These are phyloP conservation scores for Paramecium tetraurelia DNA, from an alignment of 73 alveolate species.

Conservation along the genomic window DNA sequence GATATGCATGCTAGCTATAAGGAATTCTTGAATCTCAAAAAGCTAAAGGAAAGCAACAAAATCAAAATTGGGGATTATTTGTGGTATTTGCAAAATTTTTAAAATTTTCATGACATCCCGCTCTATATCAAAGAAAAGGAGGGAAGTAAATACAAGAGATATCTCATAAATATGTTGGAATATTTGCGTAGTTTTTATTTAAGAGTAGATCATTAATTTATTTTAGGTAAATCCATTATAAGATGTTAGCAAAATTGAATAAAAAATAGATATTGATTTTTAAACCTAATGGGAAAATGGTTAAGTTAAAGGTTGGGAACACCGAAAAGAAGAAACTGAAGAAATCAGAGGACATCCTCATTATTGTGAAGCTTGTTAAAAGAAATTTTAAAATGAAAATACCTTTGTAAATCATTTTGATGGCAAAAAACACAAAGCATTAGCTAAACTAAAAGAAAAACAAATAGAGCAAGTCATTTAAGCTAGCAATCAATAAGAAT, in stretches of 20 bases:
- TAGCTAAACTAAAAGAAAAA: conserved; percentile 20
- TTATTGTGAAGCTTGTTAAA: conserved; percentile 8
- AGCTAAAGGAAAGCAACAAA: conserved; percentile 56
- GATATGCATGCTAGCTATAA: conserved; percentile 70
- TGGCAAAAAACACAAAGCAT: conserved; percentile 5
- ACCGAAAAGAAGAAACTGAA: not conserved
- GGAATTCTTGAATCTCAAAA: conserved; percentile 66
- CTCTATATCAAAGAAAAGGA: conserved; percentile 64
- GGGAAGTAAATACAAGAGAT: conserved; percentile 62
- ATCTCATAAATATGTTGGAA: conserved; percentile 61
- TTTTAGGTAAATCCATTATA: conserved; percentile 33
- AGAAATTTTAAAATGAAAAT: conserved; percentile 17
- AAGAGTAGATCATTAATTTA: conserved; percentile 74
- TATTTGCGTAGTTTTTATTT: conserved; percentile 70
- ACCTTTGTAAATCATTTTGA: not conserved
- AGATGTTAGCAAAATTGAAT: conserved; percentile 63
- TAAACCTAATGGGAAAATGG: conserved; percentile 80
- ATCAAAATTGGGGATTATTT: conserved; percentile 72
- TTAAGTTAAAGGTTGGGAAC: not conserved
- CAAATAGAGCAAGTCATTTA: not conserved
- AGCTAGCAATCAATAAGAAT: not conserved
- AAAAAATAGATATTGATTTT: conserved; percentile 70
- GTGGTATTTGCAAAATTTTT: conserved; percentile 79
- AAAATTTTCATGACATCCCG: conserved; percentile 77
- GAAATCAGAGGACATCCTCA: not conserved